These are phyloP conservation scores for Hevea brasiliensis DNA, from an alignment of 345 rosid genomes.

Conservation along the genomic window DNA sequence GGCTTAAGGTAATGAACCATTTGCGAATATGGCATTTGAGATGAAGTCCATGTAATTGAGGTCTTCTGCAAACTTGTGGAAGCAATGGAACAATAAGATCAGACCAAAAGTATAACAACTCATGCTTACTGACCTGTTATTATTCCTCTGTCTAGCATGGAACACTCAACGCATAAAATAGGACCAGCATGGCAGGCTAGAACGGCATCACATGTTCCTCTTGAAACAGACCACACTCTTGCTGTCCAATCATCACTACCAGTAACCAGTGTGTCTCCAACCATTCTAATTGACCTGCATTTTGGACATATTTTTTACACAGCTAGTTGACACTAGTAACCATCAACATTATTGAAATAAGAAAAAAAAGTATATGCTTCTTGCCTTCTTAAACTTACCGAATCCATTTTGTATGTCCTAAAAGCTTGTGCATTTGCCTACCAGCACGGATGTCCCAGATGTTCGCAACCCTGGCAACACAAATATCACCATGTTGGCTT, in stretches of 20 bases:
- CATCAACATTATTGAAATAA: constrained; percentile 11
- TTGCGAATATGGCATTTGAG: neutral
- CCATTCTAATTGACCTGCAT: constrained; percentile 95
- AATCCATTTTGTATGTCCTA: constrained; percentile 95
- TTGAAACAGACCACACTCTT: constrained; percentile 93
- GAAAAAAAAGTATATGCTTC: constrained; percentile 4
- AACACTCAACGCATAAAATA: constrained; percentile 76
- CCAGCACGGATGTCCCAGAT: constrained; percentile 99
- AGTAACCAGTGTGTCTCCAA: constrained; percentile 83
- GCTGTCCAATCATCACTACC: constrained; percentile 99
- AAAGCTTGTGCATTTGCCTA: constrained; percentile 93
- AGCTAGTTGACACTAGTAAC: constrained; percentile 12
- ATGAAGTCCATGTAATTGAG: neutral
- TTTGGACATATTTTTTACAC: constrained; percentile 15
- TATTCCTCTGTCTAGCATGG: constrained; percentile 78
- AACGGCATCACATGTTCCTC: constrained; percentile 87
- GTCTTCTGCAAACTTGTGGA: neutral
- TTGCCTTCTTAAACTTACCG: constrained; percentile 62
- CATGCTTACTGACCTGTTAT: constrained; percentile 66
- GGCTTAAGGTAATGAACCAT: neutral
- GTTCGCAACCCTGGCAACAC: constrained; percentile 69
- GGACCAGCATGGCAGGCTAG: constrained; percentile 99
- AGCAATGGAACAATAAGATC: neutral
- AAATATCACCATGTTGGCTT: constrained; percentile 24
- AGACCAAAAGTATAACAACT: neutral